Conservation (phyloP, 805 yeast species). For the Candida nanaspora region DNA sequence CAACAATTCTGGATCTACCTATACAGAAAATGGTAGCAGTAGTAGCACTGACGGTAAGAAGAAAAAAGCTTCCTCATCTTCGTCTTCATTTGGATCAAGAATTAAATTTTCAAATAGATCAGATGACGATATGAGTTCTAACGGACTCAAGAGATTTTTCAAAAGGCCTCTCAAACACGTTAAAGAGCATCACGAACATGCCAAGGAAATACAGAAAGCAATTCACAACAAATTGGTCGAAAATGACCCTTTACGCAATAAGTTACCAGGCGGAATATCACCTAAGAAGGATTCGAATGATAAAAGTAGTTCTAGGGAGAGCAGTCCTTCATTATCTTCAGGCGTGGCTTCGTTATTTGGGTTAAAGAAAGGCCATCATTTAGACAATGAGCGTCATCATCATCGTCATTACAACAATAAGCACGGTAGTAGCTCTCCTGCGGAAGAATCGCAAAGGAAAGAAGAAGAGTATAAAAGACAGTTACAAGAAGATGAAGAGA, state of each 20-base stretch:
- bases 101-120: background rate
- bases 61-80: background rate
- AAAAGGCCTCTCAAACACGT: constrained; percentile 2
- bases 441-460: background rate
- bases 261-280: background rate
- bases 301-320: background rate
- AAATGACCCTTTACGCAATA: background rate
- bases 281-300: too few species aligned
- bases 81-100: background rate
- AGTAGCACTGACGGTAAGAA: too few species aligned
- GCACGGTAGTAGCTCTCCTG: background rate
- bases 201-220: constrained; percentile 8
- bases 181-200: constrained; percentile 13
- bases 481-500: constrained; percentile 5
- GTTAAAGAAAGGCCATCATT: background rate
- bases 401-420: background rate
- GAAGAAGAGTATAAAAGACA: background rate
- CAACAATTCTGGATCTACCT: too few species aligned
- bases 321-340: background rate
- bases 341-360: background rate
- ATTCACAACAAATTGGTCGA: constrained; percentile 7
- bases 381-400: background rate
- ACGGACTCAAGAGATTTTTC: constrained; percentile 37
- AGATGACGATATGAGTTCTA: constrained; percentile 1
- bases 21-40: too few species aligned